These are phyloP conservation scores for Plasmodium cynomolgi DNA, from an alignment of 169 alveolate species.

Conservation along the genomic window DNA sequence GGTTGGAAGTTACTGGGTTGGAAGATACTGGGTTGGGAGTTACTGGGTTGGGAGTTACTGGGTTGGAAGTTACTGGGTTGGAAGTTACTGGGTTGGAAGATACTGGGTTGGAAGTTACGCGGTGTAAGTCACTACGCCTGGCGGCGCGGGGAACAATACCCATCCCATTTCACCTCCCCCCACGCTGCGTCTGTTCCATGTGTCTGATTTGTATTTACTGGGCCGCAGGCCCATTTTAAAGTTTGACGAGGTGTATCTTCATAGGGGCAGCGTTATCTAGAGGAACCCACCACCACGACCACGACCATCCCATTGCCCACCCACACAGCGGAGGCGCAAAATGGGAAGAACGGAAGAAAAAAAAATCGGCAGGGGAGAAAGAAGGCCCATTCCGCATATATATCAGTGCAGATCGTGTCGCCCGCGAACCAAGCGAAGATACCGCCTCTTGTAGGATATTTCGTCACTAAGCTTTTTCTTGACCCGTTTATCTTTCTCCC, in stretches of 20 bases:
- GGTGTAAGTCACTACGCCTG: not conserved
- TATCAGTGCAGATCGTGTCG: not conserved
- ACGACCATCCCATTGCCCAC: not conserved
- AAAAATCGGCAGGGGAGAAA: not conserved
- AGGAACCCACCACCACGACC: too few species aligned
- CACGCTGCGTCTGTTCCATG: not conserved
- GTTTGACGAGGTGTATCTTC: not conserved
- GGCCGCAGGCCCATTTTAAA: not conserved
- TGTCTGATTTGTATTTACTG: not conserved
- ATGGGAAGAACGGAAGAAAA: not conserved
- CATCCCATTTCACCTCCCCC: not conserved
- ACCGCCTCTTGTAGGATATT: slow-evolving; percentile 67
- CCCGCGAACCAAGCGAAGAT: slow-evolving; percentile 14
- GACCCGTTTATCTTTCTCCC: slow-evolving; percentile 5
- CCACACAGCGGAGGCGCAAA: not conserved
- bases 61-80: not conserved
- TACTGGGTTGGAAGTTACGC: not conserved
- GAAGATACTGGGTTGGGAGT: not conserved
- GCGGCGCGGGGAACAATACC: not conserved
- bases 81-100: not conserved
- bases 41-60: not conserved
- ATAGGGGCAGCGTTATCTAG: not conserved
- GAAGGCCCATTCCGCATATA: not conserved
- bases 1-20: not conserved
- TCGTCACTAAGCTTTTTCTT: slow-evolving; percentile 17